These are phyloP conservation scores for Clavulina sp. DNA, from an alignment of 768 basidiomycete genomes.

Conservation along the genomic window DNA sequence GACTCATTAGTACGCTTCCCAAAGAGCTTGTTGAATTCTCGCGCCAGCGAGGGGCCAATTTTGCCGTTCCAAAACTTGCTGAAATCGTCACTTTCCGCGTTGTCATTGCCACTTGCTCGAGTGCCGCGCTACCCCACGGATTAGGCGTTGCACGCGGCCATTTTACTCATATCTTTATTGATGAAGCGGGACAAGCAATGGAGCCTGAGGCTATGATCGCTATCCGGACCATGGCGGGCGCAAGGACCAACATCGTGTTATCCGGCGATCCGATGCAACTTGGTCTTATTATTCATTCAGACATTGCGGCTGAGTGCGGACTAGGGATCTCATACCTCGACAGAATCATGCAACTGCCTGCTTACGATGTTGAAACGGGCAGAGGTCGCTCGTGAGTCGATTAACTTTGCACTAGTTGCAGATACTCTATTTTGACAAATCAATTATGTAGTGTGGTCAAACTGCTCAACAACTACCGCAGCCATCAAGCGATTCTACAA, in stretches of 20 bases:
- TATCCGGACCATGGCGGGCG: conserved; percentile 40
- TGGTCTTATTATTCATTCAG: conserved; percentile 47
- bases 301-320: conserved; percentile 36
- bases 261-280: conserved; percentile 59
- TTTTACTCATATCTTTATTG: conserved; percentile 44
- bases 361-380: conserved; percentile 10
- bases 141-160: conserved; percentile 34
- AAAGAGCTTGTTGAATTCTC: conserved; percentile 25
- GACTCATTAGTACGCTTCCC: conserved; percentile 24
- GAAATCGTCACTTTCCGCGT: conserved; percentile 29
- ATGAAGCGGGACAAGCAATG: conserved; percentile 46
- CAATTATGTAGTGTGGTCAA: conserved; percentile 35
- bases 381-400: conserved; percentile 13
- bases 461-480: conserved; percentile 46
- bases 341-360: conserved; percentile 33
- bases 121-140: conserved; percentile 30
- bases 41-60: conserved; percentile 22
- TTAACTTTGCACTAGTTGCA: neutral
- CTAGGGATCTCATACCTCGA: conserved; percentile 45
- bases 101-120: conserved; percentile 40
- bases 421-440: neutral
- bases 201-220: conserved; percentile 41
- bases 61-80: conserved; percentile 28
- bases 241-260: conserved; percentile 37
- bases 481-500: conserved; percentile 38